phyloP scores from a whole-genome alignment of 2,329 filamentous ascomycete species.

The Pyricularia grisea region DNA sequence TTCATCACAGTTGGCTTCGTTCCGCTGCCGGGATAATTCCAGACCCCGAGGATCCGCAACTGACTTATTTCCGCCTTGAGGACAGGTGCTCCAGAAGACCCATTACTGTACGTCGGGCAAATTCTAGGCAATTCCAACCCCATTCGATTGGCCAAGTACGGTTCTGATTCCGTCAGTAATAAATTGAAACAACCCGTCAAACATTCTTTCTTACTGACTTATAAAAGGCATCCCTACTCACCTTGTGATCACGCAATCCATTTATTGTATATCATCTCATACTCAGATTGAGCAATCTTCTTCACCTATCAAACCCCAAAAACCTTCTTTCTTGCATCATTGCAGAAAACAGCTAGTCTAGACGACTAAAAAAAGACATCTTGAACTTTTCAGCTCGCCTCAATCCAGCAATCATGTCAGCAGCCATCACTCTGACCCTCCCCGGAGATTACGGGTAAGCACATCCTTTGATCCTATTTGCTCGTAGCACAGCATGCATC shows the following conservation, averaged over 20 bases:
- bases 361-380: background rate
- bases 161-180: background rate
- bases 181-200: background rate
- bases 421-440: slow-evolving; percentile 32
- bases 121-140: background rate
- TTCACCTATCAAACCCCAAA: background rate
- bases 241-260: background rate
- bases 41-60: background rate
- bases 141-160: background rate
- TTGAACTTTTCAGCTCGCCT: background rate
- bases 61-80: background rate
- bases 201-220: background rate
- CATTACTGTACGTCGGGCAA: background rate
- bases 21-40: background rate
- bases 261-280: background rate
- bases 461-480: slow-evolving; percentile 6
- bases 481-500: slow-evolving; percentile 1
- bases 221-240: too few relatives aligned
- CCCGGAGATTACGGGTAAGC: slow-evolving; percentile 42
- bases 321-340: background rate
- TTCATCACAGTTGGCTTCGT: background rate
- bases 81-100: background rate
- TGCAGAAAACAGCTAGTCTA: background rate
- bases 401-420: slow-evolving; percentile 23
- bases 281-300: background rate